Evolutionary conservation across 1,284 basidiomycete genomes (phyloP).

Genomic region (Ganoderma lucidum): DNA sequence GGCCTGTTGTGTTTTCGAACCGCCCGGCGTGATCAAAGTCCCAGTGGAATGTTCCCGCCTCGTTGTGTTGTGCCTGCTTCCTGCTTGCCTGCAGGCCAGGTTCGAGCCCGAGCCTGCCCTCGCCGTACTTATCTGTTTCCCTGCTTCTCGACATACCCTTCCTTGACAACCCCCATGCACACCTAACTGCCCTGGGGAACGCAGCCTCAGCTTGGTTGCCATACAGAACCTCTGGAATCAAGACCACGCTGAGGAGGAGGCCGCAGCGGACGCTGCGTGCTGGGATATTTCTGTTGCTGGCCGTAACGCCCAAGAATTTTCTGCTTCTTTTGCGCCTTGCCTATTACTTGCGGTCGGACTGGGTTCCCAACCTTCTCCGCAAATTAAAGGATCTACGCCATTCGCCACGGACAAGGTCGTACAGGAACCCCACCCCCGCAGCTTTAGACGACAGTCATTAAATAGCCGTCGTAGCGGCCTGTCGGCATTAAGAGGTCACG

Average conservation of each 20-base stretch:
- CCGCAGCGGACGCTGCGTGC: neutral
- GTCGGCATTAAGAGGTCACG: neutral
- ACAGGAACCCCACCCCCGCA: neutral
- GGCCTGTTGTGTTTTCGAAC: constrained; percentile 8
- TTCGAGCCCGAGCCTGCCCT: constrained; percentile 11
- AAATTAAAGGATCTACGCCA: constrained; percentile 2
- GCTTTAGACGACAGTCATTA: neutral
- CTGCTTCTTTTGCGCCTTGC: neutral
- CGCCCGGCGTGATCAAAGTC: constrained; percentile 8
- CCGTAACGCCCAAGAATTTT: constrained; percentile 3
- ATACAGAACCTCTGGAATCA: neutral
- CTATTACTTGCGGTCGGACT: neutral
- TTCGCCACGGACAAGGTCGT: neutral
- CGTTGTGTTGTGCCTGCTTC: constrained; percentile 18
- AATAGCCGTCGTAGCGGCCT: neutral
- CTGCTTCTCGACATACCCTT: constrained; percentile 1
- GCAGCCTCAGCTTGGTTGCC: neutral
- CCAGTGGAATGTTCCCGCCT: constrained; percentile 16
- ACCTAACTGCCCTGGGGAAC: neutral
- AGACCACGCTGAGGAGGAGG: neutral
- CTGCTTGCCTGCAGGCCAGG: constrained; percentile 21
- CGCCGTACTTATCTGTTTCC: constrained; percentile 4
- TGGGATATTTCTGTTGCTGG: neutral
- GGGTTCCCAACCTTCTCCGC: neutral
- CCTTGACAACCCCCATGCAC: neutral